A percentile compares a stretch with the other conserved stretches of the same genome.
These are phyloP conservation scores for Rhizoclosmatium globosum DNA, from an alignment of 192 early-diverging fungal genomes.

Conservation along the genomic window DNA sequence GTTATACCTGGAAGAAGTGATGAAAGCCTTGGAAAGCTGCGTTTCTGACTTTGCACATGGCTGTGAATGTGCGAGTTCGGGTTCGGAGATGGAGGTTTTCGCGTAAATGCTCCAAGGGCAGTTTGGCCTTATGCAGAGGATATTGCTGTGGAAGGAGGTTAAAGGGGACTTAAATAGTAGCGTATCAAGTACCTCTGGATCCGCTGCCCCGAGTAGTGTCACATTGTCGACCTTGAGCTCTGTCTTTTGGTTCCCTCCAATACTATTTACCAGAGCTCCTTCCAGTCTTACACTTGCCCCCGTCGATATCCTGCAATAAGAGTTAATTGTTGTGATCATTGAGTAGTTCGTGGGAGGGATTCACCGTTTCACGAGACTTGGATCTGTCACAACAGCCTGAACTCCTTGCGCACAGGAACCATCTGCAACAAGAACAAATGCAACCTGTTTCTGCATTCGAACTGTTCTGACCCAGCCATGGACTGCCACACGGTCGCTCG, in stretches of 20 bases:
- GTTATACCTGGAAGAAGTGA: constrained; percentile 72
- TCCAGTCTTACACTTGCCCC: constrained; percentile 78
- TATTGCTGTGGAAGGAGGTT: constrained; percentile 60
- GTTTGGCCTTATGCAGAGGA: constrained; percentile 86
- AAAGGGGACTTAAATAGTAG: not conserved
- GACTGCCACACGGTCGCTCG: constrained; percentile 49
- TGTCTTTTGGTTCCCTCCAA: constrained; percentile 73
- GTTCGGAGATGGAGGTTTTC: constrained; percentile 79
- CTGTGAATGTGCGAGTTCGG: constrained; percentile 76
- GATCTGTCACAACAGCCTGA: constrained; percentile 67
- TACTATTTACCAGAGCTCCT: constrained; percentile 72
- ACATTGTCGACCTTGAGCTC: constrained; percentile 69
- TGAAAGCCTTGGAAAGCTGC: constrained; percentile 72
- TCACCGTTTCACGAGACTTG: constrained; percentile 64
- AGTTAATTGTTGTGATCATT: not conserved
- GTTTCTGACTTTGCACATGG: constrained; percentile 76
- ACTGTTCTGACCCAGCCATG: constrained; percentile 87
- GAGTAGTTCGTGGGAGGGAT: constrained; percentile 7
- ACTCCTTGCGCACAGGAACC: constrained; percentile 76
- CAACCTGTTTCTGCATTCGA: constrained; percentile 77
- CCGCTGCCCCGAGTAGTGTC: constrained; percentile 64
- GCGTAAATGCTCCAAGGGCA: constrained; percentile 80
- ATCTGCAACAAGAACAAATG: constrained; percentile 82
- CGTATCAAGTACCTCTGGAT: constrained; percentile 58
- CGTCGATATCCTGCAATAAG: constrained; percentile 45